Evolutionary conservation across 192 early-diverging fungal species (phyloP).

Genomic region (Gamsiella multidivaricata): DNA sequence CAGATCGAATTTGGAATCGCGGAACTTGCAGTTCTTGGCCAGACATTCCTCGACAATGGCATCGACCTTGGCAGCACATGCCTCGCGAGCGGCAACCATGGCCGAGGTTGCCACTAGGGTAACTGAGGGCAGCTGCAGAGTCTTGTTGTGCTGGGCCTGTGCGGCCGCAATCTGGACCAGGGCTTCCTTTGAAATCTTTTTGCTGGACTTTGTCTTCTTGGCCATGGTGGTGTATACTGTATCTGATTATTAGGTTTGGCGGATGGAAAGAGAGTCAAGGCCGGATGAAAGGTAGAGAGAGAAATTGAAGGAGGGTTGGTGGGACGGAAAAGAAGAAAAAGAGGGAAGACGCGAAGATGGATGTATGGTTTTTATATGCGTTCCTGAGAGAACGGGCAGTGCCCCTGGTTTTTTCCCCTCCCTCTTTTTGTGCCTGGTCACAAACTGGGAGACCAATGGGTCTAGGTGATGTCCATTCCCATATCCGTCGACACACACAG

Average conservation of each 20-base stretch:
- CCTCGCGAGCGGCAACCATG: constrained; percentile 34
- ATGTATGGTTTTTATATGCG: not conserved
- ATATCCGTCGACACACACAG: no score
- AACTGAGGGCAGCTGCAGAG: constrained; percentile 26
- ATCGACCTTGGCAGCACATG: constrained; percentile 41
- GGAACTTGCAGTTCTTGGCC: constrained; percentile 43
- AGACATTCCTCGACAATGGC: constrained; percentile 49
- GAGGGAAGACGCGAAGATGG: not conserved
- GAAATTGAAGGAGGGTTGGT: not conserved
- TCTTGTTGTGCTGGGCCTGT: constrained; percentile 39
- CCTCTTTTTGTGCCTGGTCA: no score
- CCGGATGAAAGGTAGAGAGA: not conserved
- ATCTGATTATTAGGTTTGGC: no score
- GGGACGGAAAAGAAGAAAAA: constrained; percentile 2
- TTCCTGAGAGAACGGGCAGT: not conserved
- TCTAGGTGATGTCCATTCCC: no score
- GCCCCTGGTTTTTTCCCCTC: no score
- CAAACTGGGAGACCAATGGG: no score
- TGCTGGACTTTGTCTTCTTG: constrained; percentile 23
- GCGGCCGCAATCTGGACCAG: constrained; percentile 17
- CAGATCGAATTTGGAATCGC: constrained; percentile 48
- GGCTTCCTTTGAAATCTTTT: constrained; percentile 25
- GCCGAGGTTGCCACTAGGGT: constrained; percentile 40
- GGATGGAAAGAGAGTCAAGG: not conserved
- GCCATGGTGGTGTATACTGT: constrained; percentile 11